A percentile compares a stretch with the other conserved stretches of the same genome.
Evolutionary conservation across 768 basidiomycete genomes (phyloP).

Genomic region (Termitomyces sp.): DNA sequence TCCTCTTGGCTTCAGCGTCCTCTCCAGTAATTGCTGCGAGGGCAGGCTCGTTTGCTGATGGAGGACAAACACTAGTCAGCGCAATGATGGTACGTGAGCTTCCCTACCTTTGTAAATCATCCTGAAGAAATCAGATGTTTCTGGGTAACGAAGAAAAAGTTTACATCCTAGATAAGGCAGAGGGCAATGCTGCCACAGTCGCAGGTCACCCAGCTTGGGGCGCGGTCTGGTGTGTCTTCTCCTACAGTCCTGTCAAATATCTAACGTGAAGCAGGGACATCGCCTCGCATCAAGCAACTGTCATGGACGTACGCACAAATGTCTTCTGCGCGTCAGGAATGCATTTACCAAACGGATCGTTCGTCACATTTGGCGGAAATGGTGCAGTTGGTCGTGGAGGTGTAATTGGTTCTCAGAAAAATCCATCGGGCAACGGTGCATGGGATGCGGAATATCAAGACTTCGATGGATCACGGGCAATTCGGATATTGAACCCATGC

Average conservation of each 20-base stretch:
- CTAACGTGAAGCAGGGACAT: constrained; percentile 47
- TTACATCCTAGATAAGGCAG: constrained; percentile 91
- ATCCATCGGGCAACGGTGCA: constrained; percentile 40
- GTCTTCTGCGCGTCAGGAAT: constrained; percentile 81
- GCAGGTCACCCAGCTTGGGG: constrained; percentile 75
- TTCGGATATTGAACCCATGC: constrained; percentile 84
- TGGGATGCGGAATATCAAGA: constrained; percentile 74
- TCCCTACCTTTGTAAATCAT: not conserved
- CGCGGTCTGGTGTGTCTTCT: constrained; percentile 49
- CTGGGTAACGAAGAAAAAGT: constrained; percentile 76
- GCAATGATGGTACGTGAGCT: constrained; percentile 45
- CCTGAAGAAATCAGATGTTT: constrained; percentile 53
- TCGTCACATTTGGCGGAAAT: constrained; percentile 73
- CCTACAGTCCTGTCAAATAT: not conserved
- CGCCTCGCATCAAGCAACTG: constrained; percentile 47
- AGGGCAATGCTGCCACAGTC: constrained; percentile 65
- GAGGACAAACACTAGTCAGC: constrained; percentile 42
- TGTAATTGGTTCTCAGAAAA: constrained; percentile 45
- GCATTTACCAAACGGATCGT: constrained; percentile 80
- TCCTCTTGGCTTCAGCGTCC: constrained; percentile 35
- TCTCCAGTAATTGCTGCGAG: constrained; percentile 29
- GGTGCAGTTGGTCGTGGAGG: constrained; percentile 68
- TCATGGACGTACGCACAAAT: constrained; percentile 75
- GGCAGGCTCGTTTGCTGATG: constrained; percentile 43
- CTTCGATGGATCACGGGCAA: constrained; percentile 78